Percentiles rank a stretch among this genome's conserved stretches.
phyloP scores from a whole-genome alignment of 345 rosid species.

The Pistacia atlantica region DNA sequence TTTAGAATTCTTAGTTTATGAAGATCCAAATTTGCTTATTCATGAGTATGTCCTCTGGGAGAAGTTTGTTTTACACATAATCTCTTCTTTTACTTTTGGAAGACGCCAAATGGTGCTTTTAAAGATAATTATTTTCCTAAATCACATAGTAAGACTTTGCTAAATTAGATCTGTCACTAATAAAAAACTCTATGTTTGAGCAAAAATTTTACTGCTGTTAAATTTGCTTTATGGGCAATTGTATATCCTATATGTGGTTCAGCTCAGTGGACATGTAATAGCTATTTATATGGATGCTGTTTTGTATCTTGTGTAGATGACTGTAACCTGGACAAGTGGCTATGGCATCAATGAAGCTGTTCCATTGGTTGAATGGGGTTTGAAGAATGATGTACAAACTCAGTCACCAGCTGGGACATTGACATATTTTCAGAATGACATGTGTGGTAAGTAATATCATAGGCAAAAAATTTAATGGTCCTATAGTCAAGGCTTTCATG shows the following conservation, averaged over 20 bases:
- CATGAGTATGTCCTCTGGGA: not conserved
- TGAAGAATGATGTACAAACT: conserved; percentile 36
- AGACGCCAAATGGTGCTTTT: not conserved
- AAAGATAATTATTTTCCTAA: not conserved
- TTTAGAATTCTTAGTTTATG: not conserved
- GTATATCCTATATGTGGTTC: not conserved
- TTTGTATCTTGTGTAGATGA: conserved; percentile 60
- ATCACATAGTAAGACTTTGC: conserved; percentile 3
- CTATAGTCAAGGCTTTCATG: not conserved
- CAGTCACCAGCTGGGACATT: conserved; percentile 84
- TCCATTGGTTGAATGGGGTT: conserved; percentile 82
- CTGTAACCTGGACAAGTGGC: conserved; percentile 98
- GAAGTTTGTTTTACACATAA: not conserved
- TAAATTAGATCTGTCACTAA: not conserved
- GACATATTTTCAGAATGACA: conserved; percentile 68
- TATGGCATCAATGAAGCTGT: conserved; percentile 72
- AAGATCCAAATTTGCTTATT: not conserved
- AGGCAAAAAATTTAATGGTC: not conserved
- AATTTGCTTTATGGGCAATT: conserved; percentile 1
- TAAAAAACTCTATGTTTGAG: not conserved
- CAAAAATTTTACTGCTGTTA: not conserved
- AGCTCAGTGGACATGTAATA: not conserved
- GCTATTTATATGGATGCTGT: not conserved
- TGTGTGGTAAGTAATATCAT: conserved; percentile 70
- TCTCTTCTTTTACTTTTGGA: not conserved